Evolutionary conservation across 2,329 filamentous ascomycete genomes (phyloP), one percentile per base, ranked within the genome.

Genomic region (Claviceps digitariae): DNA sequence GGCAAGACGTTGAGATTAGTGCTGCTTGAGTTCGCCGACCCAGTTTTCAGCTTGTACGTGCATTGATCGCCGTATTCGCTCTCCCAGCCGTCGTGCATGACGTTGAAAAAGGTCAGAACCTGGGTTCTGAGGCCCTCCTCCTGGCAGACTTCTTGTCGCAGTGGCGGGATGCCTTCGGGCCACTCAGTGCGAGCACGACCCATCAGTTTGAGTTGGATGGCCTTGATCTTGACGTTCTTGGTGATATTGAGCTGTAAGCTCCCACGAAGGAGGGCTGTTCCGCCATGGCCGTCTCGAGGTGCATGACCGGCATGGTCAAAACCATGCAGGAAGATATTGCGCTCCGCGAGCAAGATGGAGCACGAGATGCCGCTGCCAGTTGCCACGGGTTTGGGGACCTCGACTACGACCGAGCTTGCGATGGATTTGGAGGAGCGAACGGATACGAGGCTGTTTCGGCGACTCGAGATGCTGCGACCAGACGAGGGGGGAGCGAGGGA

Each of bases 81-180:
- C 60, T 81, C 77, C 73, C 79, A 80, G 3, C 73, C 73, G 53
- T 79, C 74, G 57, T 82, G 78, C 63, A 78, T 72, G 48, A 86
- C 85, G 62, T 96, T 94, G 74, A 96, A 98, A 65, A 97, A 97
- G 0, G 86, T 91, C 69, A 89, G 83, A 20, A 83, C 91, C 63
- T 96, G 90, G 43, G 87, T 91, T 68, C 94, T 84, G 55, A 97
- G 76, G 3, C 83, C 87, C 60, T 93, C 86, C 57, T 88, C 86
- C 64, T 97, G 90, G 61, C 82, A 85, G 52, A 88, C 82, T 43
- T 95, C 87, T 1, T 84, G 78, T 67, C 95, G 95, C 54, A 84
- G 78, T 0, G 90, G 90, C 3, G 93, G 91, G 31, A 97, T 93
- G 50, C 90, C 89, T 72, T 97, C 93, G 17, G 93, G 91, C 93